Conservation (phyloP, 768 basidiomycete species). For the Pisolithus tinctorius region DNA sequence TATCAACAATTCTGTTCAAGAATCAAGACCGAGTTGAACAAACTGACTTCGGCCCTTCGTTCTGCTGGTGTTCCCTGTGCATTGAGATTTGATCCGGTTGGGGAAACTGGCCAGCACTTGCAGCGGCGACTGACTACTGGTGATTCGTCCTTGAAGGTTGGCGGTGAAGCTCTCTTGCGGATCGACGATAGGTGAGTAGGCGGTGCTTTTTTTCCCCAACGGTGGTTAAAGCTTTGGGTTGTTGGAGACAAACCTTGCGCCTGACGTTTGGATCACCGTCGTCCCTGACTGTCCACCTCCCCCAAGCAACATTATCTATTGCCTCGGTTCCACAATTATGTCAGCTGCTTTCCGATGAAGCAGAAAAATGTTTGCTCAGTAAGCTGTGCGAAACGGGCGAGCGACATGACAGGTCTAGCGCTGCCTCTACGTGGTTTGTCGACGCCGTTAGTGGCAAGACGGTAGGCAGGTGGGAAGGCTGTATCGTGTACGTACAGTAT, state of each 20-base stretch:
- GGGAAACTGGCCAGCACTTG: slow-evolving; percentile 58
- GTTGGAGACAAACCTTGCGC: slow-evolving; percentile 58
- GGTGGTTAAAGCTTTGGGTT: not conserved
- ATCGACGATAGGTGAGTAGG: slow-evolving; percentile 56
- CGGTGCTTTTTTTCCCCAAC: not conserved
- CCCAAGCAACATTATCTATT: slow-evolving; percentile 70
- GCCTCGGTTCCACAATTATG: slow-evolving; percentile 71
- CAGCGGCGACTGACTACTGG: slow-evolving; percentile 40
- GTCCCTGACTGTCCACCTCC: slow-evolving; percentile 66
- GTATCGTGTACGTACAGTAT: slow-evolving; percentile 51
- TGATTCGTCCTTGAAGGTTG: slow-evolving; percentile 36
- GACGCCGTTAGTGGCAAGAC: slow-evolving; percentile 56
- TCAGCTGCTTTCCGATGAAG: slow-evolving; percentile 72
- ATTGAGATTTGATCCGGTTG: slow-evolving; percentile 56
- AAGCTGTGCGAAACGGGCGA: slow-evolving; percentile 65
- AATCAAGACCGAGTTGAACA: slow-evolving; percentile 51
- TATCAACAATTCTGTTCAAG: slow-evolving; percentile 69
- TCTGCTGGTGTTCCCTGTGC: slow-evolving; percentile 48
- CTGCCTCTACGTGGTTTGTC: slow-evolving; percentile 68
- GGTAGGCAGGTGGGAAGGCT: slow-evolving; percentile 77
- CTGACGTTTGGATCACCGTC: slow-evolving; percentile 76
- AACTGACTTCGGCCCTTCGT: slow-evolving; percentile 41
- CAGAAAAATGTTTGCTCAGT: slow-evolving; percentile 61
- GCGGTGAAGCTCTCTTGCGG: slow-evolving; percentile 68
- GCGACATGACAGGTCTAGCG: slow-evolving; percentile 35